Percentiles rank a stretch among this genome's conserved stretches.
These are phyloP conservation scores for Dryas integrifolia DNA, from an alignment of 331 rosid genomes.

Conservation along the genomic window DNA sequence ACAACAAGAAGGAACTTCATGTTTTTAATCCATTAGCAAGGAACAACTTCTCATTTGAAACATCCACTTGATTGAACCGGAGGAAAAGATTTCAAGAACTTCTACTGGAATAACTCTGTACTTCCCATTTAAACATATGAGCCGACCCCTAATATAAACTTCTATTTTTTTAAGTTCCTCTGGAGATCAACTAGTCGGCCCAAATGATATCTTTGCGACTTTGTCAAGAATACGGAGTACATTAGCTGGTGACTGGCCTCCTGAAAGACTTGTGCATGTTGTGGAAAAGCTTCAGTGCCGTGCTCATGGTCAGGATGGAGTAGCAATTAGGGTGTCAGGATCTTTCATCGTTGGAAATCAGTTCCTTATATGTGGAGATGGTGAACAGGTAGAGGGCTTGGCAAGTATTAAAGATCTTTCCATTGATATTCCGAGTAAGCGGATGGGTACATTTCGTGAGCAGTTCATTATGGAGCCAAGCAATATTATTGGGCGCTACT, in stretches of 20 bases:
- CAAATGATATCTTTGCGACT: constrained; percentile 50
- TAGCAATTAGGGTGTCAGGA: constrained; percentile 88
- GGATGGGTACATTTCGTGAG: constrained; percentile 88
- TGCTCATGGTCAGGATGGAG: constrained; percentile 67
- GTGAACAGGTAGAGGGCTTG: constrained; percentile 87
- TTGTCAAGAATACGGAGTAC: constrained; percentile 68
- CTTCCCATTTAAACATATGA: too few species aligned
- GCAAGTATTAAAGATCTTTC: constrained; percentile 82
- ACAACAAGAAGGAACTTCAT: too few species aligned
- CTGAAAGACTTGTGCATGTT: constrained; percentile 83
- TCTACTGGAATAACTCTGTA: too few species aligned
- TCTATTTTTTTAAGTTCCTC: constrained; percentile 54
- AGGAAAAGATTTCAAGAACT: neutral
- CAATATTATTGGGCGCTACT: constrained; percentile 65
- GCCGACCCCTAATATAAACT: constrained; percentile 4
- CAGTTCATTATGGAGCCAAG: constrained; percentile 83
- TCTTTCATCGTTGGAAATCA: constrained; percentile 85
- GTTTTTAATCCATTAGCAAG: neutral
- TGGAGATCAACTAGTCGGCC: constrained; percentile 64
- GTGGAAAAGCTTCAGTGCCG: constrained; percentile 90
- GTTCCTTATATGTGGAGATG: constrained; percentile 95
- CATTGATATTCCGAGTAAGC: constrained; percentile 61
- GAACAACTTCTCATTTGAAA: neutral
- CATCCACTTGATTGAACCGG: neutral
- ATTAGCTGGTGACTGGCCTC: constrained; percentile 88